Evolutionary conservation across 495 filamentous ascomycete species (phyloP).

Genomic region (Penicillium egyptiacum): DNA sequence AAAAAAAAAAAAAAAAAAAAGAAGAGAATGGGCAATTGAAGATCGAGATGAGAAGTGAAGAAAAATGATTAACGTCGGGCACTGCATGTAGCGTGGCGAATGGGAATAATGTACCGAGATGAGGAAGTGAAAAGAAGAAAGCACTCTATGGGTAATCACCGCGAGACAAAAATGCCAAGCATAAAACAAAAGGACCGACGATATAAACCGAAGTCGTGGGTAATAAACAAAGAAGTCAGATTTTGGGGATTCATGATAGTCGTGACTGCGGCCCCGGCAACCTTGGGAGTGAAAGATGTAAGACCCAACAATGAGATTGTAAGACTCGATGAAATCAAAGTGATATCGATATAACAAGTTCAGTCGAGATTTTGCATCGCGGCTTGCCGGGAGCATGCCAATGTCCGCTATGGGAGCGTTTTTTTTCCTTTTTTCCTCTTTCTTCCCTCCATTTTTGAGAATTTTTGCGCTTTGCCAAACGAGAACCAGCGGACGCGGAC

Average conservation of each 20-base stretch:
- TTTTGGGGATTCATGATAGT: constrained; percentile 47
- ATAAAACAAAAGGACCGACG: constrained; percentile 27
- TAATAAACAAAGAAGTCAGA: constrained; percentile 36
- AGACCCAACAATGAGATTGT: neutral
- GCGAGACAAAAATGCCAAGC: constrained; percentile 34
- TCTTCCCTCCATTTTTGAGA: constrained; percentile 30
- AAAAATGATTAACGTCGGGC: constrained; percentile 28
- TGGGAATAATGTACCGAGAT: constrained; percentile 35
- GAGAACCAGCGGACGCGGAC: constrained; percentile 33
- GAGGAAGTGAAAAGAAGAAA: constrained; percentile 21
- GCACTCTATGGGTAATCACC: constrained; percentile 39
- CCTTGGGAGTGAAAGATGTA: neutral
- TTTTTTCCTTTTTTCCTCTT: constrained; percentile 41
- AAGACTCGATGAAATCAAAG: neutral
- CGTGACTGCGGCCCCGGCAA: constrained; percentile 41
- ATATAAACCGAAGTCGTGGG: constrained; percentile 35
- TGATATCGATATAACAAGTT: neutral
- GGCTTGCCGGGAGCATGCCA: constrained; percentile 30
- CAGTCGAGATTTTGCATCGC: constrained; percentile 15
- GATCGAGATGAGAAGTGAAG: constrained; percentile 23
- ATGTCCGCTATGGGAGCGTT: constrained; percentile 37
- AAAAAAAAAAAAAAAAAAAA: constrained; percentile 22
- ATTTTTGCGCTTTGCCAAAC: constrained; percentile 33
- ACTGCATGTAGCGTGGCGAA: constrained; percentile 27
- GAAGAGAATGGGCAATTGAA: constrained; percentile 21